phyloP scores from a whole-genome alignment of 257 asterid genomes.

The Solanum chilense region DNA sequence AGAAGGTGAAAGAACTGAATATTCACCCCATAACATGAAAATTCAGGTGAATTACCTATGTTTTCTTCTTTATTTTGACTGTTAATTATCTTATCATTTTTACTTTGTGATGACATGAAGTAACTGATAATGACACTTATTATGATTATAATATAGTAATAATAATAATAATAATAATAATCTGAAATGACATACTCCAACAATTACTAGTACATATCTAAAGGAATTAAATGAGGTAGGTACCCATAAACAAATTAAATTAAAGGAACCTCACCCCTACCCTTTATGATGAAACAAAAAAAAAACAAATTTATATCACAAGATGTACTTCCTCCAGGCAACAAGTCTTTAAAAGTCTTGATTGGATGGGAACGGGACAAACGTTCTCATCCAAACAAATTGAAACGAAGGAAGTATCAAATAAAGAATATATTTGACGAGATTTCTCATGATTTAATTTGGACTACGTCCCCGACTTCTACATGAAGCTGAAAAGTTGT shows the following conservation, averaged over 20 bases:
- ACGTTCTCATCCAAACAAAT: too few relatives aligned
- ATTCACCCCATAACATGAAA: too few relatives aligned
- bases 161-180: background rate
- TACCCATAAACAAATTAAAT: background rate
- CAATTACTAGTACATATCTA: background rate
- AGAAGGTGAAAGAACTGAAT: too few relatives aligned
- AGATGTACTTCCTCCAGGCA: background rate
- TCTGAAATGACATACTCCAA: background rate
- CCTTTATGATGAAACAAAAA: background rate
- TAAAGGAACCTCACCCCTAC: background rate
- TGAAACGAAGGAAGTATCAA: background rate
- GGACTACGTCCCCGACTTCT: background rate
- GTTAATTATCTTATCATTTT: background rate
- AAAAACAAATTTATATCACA: background rate
- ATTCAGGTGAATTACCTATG: too few relatives aligned
- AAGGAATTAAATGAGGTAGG: background rate
- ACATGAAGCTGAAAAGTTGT: background rate
- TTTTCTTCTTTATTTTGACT: background rate
- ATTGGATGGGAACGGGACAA: background rate
- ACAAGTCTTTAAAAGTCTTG: too few relatives aligned
- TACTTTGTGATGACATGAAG: background rate
- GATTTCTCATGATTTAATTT: background rate
- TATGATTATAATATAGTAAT: background rate
- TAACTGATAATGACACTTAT: background rate
- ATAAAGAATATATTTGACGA: background rate